These are phyloP conservation scores for Aspergillus caelatus DNA, from an alignment of 2,329 filamentous ascomycete genomes.

Conservation along the genomic window DNA sequence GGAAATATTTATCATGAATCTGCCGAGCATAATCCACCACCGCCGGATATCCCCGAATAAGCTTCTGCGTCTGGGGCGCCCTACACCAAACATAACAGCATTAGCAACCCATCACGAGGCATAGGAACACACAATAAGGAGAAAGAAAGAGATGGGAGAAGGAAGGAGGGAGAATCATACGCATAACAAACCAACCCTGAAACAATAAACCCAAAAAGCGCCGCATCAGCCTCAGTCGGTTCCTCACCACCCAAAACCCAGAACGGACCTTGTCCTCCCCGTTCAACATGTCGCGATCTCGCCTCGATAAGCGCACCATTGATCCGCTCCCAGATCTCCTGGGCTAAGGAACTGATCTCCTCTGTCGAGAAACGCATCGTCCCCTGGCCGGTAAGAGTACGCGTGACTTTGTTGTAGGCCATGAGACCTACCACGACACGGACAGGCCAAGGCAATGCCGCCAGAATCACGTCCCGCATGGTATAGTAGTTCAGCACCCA, in stretches of 20 bases:
- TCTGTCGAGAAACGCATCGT: conserved; percentile 54
- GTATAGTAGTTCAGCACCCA: conserved; percentile 63
- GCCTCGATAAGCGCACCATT: conserved; percentile 46
- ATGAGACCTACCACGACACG: conserved; percentile 56
- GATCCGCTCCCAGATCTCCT: conserved; percentile 59
- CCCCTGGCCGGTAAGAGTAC: conserved; percentile 60
- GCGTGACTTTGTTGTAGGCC: conserved; percentile 46
- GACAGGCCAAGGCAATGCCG: conserved; percentile 54
- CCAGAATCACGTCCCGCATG: conserved; percentile 59
- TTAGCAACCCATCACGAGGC: conserved; percentile 6
- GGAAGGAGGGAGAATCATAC: conserved; percentile 44
- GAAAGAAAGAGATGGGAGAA: neutral
- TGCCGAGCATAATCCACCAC: conserved; percentile 59
- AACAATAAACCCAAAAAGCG: conserved; percentile 61
- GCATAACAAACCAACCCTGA: conserved; percentile 56
- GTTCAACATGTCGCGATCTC: conserved; percentile 29
- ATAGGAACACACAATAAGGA: neutral
- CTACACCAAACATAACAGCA: conserved; percentile 31
- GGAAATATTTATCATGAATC: conserved; percentile 61
- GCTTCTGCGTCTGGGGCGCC: conserved; percentile 49
- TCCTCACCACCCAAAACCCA: conserved; percentile 59
- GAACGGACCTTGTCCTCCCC: conserved; percentile 46
- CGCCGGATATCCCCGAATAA: conserved; percentile 52
- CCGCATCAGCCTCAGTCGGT: conserved; percentile 62
- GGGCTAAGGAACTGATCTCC: conserved; percentile 51